These are phyloP conservation scores for Scedosporium boydii DNA, from an alignment of 2,329 filamentous ascomycete species.

Conservation along the genomic window DNA sequence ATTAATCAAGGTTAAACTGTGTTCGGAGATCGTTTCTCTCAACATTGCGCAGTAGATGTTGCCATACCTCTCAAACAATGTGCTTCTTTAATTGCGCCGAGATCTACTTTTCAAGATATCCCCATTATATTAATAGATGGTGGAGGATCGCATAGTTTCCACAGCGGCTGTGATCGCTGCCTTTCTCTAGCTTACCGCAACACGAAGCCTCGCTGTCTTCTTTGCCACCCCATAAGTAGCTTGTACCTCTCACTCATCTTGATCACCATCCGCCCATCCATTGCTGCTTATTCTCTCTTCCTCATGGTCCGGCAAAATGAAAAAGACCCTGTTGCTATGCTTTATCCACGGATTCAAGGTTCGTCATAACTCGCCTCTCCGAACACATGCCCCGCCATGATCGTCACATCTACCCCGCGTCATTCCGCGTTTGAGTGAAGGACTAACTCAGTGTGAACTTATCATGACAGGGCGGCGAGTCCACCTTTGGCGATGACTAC, in stretches of 20 bases:
- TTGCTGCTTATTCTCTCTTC: not conserved
- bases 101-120: too few relatives aligned
- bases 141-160: too few relatives aligned
- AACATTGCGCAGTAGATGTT: too few relatives aligned
- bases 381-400: not conserved
- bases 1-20: too few relatives aligned
- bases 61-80: too few relatives aligned
- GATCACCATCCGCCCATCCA: not conserved
- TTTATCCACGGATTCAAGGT: slow-evolving; percentile 89
- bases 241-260: not conserved
- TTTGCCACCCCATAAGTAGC: not conserved
- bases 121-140: too few relatives aligned
- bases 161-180: not conserved
- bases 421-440: not conserved
- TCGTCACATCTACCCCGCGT: not conserved
- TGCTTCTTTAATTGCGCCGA: too few relatives aligned
- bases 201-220: not conserved
- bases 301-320: slow-evolving; percentile 33
- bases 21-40: too few relatives aligned
- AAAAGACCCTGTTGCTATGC: slow-evolving; percentile 70
- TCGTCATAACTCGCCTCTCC: not conserved
- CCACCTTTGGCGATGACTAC: slow-evolving; percentile 60
- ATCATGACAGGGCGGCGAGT: slow-evolving; percentile 54
- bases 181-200: not conserved
- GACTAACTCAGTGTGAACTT: not conserved